These are phyloP conservation scores for Gentiana macrophylla DNA, from an alignment of 257 asterid species.

Conservation along the genomic window DNA sequence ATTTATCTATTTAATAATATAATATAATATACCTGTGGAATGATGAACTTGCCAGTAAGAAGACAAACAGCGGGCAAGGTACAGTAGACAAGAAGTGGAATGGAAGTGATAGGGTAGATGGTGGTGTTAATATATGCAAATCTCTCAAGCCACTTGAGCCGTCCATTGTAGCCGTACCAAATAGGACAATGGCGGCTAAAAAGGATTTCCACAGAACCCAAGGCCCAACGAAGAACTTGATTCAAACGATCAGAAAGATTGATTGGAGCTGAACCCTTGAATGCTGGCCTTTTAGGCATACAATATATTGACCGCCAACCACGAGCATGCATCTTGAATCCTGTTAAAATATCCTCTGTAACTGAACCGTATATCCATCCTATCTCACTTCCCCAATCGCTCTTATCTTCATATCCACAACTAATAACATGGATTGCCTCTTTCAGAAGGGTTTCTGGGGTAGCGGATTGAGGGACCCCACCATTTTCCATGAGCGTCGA, in stretches of 20 bases:
- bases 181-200: slow-evolving; percentile 95
- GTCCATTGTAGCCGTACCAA: slow-evolving; percentile 88
- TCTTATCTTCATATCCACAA: slow-evolving; percentile 99
- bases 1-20: neutral
- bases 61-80: slow-evolving; percentile 92
- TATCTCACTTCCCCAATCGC: slow-evolving; percentile 98
- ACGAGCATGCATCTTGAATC: slow-evolving; percentile 98
- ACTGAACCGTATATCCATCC: slow-evolving; percentile 99
- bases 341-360: slow-evolving; percentile 97
- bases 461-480: slow-evolving; percentile 92
- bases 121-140: slow-evolving; percentile 90
- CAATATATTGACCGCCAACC: slow-evolving; percentile 99
- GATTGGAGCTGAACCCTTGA: slow-evolving; percentile 96
- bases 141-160: slow-evolving; percentile 95
- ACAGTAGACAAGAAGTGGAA: slow-evolving; percentile 80
- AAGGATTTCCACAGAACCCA: slow-evolving; percentile 93
- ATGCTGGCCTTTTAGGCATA: slow-evolving; percentile 88
- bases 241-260: slow-evolving; percentile 97
- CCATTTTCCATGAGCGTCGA: slow-evolving; percentile 97
- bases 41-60: slow-evolving; percentile 87
- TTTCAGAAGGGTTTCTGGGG: slow-evolving; percentile 84
- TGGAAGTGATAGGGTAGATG: slow-evolving; percentile 80
- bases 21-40: slow-evolving; percentile 64
- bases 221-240: slow-evolving; percentile 99
- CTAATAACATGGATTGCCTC: slow-evolving; percentile 99